Percentiles rank a stretch among this genome's conserved stretches.
phyloP scores from a whole-genome alignment of 345 rosid genomes.

The Erodium maritimum region DNA sequence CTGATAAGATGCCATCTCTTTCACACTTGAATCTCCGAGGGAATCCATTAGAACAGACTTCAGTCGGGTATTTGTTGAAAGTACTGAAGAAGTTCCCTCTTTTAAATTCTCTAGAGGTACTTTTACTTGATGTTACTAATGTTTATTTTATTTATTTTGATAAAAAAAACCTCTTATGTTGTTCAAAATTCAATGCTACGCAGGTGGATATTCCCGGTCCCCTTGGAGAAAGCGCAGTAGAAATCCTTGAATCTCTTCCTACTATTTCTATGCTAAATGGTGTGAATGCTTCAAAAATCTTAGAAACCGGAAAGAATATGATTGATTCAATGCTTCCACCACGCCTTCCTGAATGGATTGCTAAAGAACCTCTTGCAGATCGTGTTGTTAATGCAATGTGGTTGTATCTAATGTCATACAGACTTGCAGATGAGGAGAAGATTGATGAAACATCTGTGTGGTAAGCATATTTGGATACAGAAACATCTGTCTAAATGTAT shows the following conservation, averaged over 20 bases:
- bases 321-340: slow-evolving; percentile 70
- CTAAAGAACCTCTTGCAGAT: slow-evolving; percentile 55
- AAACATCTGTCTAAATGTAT: not conserved
- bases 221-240: slow-evolving; percentile 55
- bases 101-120: slow-evolving; percentile 68
- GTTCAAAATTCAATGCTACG: slow-evolving; percentile 10
- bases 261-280: slow-evolving; percentile 59
- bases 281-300: slow-evolving; percentile 42
- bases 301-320: slow-evolving; percentile 58
- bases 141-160: slow-evolving; percentile 3
- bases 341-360: slow-evolving; percentile 56
- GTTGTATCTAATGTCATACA: slow-evolving; percentile 74
- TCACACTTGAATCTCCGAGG: slow-evolving; percentile 65
- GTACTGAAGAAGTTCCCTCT: slow-evolving; percentile 52
- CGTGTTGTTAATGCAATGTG: slow-evolving; percentile 80
- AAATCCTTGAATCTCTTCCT: slow-evolving; percentile 62
- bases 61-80: slow-evolving; percentile 40
- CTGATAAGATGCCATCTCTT: slow-evolving; percentile 49
- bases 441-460: slow-evolving; percentile 85
- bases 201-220: slow-evolving; percentile 96
- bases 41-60: slow-evolving; percentile 45
- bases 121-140: slow-evolving; percentile 11
- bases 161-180: not conserved
- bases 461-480: slow-evolving; percentile 27
- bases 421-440: slow-evolving; percentile 92